Evolutionary conservation across 2,329 filamentous ascomycete species (phyloP).

Genomic region (Colletotrichum sp.): DNA sequence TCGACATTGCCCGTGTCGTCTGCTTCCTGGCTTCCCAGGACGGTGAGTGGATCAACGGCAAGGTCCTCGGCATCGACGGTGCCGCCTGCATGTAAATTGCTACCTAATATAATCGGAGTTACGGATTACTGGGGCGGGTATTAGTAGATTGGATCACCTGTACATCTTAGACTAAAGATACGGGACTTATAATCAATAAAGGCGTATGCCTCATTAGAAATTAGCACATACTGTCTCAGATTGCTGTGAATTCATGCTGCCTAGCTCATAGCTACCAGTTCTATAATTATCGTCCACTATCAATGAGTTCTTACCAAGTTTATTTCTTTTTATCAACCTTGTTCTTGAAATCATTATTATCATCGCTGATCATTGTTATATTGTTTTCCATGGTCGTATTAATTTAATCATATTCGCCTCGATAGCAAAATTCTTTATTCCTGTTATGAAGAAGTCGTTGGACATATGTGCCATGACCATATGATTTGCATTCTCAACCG

Average conservation of each 20-base stretch:
- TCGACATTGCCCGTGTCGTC: slow-evolving; percentile 71
- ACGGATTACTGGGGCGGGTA: not conserved
- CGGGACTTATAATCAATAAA: slow-evolving; percentile 5
- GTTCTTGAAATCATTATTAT: not conserved
- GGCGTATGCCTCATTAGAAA: not conserved
- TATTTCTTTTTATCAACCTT: not conserved
- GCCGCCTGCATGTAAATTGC: slow-evolving; percentile 23
- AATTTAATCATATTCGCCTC: not conserved
- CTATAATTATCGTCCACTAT: not conserved
- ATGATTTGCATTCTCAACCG: not conserved
- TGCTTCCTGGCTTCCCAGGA: slow-evolving; percentile 56
- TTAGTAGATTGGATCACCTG: slow-evolving; percentile 9
- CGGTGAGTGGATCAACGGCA: slow-evolving; percentile 52
- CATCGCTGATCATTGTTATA: not conserved
- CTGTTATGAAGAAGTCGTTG: not conserved
- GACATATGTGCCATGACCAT: not conserved
- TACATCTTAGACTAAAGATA: slow-evolving; percentile 12
- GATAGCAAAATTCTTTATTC: not conserved
- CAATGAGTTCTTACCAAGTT: not conserved
- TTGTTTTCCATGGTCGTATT: not conserved
- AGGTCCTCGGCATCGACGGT: slow-evolving; percentile 30
- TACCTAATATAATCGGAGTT: not conserved
- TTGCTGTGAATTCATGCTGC: not conserved
- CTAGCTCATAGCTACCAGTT: fast-evolving
- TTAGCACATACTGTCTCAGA: not conserved